A percentile compares a stretch with the other conserved stretches of the same genome.
These are phyloP conservation scores for Wickerhamiella parazyma DNA, from an alignment of 805 yeast genomes.

Conservation along the genomic window DNA sequence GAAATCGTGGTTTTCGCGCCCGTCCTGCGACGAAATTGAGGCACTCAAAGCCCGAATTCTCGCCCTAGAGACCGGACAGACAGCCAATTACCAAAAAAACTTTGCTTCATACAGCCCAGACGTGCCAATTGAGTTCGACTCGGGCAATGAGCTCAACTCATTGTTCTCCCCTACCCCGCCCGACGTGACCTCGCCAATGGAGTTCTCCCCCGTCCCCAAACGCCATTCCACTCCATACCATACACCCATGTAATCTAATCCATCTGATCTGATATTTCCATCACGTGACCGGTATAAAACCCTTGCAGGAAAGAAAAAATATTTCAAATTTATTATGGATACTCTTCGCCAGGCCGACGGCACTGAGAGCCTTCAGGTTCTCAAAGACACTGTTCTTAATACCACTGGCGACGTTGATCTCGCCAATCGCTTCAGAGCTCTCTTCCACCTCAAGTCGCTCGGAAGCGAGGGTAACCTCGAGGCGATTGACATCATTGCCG, in stretches of 20 bases:
- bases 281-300: background rate
- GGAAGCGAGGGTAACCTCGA: conserved; percentile 57
- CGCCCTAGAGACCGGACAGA: background rate
- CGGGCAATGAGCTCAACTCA: background rate
- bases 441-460: conserved; percentile 75
- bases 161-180: background rate
- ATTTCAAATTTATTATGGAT: conserved; percentile 16
- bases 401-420: conserved; percentile 49
- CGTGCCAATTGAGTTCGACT: no score
- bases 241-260: background rate
- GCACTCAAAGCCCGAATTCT: background rate
- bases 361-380: conserved; percentile 14
- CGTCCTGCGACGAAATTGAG: no score
- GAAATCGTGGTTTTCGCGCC: no score
- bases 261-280: no score
- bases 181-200: no score
- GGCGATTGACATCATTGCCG: conserved; percentile 75
- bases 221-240: background rate
- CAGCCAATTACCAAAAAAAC: background rate
- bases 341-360: conserved; percentile 20
- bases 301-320: background rate
- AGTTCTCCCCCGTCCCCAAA: no score
- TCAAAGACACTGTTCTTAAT: conserved; percentile 23
- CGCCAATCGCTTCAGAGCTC: conserved; percentile 84
- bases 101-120: background rate